phyloP scores from a whole-genome alignment of 2,329 filamentous ascomycete species.

The Emergomyces orientalis region DNA sequence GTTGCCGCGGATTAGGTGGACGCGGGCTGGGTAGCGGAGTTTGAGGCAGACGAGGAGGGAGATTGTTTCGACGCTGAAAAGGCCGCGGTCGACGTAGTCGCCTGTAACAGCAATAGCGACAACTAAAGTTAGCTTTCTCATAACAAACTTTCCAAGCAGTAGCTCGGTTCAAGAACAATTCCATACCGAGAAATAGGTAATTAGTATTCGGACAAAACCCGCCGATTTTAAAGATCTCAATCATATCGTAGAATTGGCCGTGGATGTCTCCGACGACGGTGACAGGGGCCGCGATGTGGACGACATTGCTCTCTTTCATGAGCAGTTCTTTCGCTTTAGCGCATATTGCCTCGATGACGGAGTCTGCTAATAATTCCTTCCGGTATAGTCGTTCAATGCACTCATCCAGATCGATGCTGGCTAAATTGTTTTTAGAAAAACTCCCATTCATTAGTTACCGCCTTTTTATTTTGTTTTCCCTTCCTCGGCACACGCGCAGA shows the following conservation, averaged over 20 bases:
- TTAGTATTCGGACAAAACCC: conserved; percentile 97
- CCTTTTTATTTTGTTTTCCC: background rate
- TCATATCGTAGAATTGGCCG: conserved; percentile 96
- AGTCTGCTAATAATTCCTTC: conserved; percentile 93
- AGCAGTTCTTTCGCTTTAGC: conserved; percentile 97
- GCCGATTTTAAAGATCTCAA: conserved; percentile 98
- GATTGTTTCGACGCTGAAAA: conserved; percentile 98
- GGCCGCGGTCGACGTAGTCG: conserved; percentile 95
- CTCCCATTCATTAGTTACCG: background rate
- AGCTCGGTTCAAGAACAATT: background rate
- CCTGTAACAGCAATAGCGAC: conserved; percentile 42
- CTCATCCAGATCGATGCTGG: conserved; percentile 95
- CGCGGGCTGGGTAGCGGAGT: conserved; percentile 87
- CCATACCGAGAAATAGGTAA: conserved; percentile 83
- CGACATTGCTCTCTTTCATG: conserved; percentile 99
- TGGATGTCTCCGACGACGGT: conserved; percentile 98
- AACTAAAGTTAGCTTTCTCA: background rate
- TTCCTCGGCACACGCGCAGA: background rate
- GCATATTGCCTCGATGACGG: conserved; percentile 97
- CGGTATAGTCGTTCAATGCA: conserved; percentile 95
- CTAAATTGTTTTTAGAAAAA: conserved; percentile 38
- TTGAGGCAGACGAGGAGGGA: conserved; percentile 96
- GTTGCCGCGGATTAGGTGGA: conserved; percentile 93
- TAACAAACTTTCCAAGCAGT: background rate
- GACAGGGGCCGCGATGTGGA: conserved; percentile 89